phyloP scores from a whole-genome alignment of 352 stramenopile species.

The Phytophthora palmivora region DNA sequence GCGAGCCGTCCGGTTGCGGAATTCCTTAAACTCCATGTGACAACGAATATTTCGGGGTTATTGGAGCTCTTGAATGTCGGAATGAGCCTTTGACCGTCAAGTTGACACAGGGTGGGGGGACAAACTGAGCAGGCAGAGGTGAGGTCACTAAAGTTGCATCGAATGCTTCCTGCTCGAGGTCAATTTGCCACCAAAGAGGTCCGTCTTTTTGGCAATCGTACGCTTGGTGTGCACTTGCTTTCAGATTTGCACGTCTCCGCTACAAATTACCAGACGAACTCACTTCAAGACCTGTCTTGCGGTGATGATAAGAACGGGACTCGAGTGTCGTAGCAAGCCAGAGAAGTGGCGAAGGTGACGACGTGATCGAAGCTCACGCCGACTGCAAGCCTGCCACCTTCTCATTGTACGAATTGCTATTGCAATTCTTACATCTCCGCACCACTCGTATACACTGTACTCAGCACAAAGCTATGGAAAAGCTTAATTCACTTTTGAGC shows the following conservation, averaged over 20 bases:
- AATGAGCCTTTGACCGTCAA: slow-evolving; percentile 26
- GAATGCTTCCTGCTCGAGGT: no score
- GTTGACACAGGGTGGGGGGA: slow-evolving; percentile 2
- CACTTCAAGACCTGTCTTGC: slow-evolving; percentile 23
- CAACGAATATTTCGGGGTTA: slow-evolving; percentile 11
- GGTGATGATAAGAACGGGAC: slow-evolving; percentile 9
- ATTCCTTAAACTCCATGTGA: slow-evolving; percentile 36
- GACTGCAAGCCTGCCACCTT: no score
- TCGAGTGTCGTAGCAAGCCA: slow-evolving; percentile 23
- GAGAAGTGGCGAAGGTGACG: slow-evolving; percentile 12
- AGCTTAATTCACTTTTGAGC: no score
- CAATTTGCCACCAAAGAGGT: no score
- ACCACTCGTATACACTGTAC: no score
- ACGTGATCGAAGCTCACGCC: not conserved
- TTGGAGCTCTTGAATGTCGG: slow-evolving; percentile 16
- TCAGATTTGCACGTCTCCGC: slow-evolving; percentile 29
- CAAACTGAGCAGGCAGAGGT: slow-evolving; percentile 17
- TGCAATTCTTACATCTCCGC: no score
- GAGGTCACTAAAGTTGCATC: slow-evolving; percentile 1
- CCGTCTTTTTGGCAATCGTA: slow-evolving; percentile 40
- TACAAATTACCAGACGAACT: slow-evolving; percentile 21
- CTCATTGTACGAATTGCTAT: no score
- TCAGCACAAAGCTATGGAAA: no score
- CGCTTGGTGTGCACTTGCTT: slow-evolving; percentile 18
- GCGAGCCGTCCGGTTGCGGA: slow-evolving; percentile 25